Conservation (phyloP, 2,329 filamentous ascomycete species). For the Fusarium setosum region DNA sequence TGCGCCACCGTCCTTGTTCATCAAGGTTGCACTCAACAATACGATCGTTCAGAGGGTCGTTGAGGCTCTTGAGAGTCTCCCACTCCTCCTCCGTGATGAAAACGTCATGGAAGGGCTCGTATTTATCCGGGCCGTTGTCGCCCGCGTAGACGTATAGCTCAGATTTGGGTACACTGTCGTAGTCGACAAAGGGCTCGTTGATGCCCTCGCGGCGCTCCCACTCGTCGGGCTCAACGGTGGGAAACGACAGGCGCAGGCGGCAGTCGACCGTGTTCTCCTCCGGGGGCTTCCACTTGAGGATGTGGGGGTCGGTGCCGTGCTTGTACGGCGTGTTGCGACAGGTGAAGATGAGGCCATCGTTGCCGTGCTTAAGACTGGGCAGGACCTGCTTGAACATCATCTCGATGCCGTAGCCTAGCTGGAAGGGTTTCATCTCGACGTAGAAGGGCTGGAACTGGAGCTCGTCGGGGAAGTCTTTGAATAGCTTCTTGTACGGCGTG, state of each 20-base stretch:
- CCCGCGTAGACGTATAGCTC: constrained; percentile 78
- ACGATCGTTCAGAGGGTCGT: constrained; percentile 82
- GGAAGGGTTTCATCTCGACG: constrained; percentile 88
- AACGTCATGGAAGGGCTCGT: constrained; percentile 75
- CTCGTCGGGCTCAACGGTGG: constrained; percentile 74
- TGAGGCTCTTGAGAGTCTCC: constrained; percentile 80
- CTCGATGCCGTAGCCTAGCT: constrained; percentile 87
- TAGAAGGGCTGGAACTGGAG: constrained; percentile 79
- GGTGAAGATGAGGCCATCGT: constrained; percentile 98
- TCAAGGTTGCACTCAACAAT: constrained; percentile 94
- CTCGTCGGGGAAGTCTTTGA: constrained; percentile 76
- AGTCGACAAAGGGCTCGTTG: constrained; percentile 76
- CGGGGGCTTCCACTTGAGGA: constrained; percentile 97
- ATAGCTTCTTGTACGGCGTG: constrained; percentile 73
- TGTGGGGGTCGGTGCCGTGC: constrained; percentile 91
- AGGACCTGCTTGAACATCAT: constrained; percentile 93
- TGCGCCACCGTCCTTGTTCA: constrained; percentile 80
- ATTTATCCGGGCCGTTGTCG: constrained; percentile 61
- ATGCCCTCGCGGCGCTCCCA: constrained; percentile 75
- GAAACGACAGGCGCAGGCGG: constrained; percentile 81
- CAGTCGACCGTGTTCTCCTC: constrained; percentile 97
- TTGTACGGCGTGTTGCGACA: constrained; percentile 88
- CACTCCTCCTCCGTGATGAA: constrained; percentile 82
- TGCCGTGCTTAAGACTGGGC: constrained; percentile 87
- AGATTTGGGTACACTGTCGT: constrained; percentile 80